Conservation (phyloP, 2,329 filamentous ascomycete species). For the Proliferodiscus dingleyae region DNA sequence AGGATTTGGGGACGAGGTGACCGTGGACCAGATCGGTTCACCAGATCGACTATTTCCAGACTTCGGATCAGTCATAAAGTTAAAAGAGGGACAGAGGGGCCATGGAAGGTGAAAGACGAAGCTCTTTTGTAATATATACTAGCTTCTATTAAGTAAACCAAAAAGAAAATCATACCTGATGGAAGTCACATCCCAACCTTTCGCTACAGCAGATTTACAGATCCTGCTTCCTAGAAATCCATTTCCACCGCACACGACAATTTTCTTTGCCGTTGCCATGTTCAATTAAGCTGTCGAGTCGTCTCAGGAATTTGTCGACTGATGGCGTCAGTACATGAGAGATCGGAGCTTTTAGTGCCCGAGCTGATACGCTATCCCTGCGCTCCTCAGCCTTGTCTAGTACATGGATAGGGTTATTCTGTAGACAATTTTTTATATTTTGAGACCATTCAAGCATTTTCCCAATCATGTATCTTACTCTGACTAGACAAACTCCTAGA, state of each 20-base stretch:
- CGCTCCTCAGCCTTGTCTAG: background rate
- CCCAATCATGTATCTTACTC: no score
- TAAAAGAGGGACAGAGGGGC: no score
- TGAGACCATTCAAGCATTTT: no score
- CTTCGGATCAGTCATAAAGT: no score
- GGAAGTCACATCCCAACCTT: constrained; percentile 89
- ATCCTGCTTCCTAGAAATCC: constrained; percentile 87
- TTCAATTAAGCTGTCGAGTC: constrained; percentile 2
- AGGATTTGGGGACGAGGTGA: constrained; percentile 60
- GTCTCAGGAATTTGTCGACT: background rate
- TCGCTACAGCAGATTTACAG: constrained; percentile 79
- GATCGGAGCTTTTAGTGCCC: no score
- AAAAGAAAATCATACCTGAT: constrained; percentile 63
- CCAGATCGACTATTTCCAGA: constrained; percentile 74
- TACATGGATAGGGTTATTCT: no score
- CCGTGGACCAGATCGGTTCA: constrained; percentile 75
- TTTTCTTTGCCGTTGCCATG: constrained; percentile 52
- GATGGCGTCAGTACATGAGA: constrained; percentile 3
- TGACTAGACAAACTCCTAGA: no score
- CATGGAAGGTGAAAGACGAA: no score
- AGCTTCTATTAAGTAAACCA: no score
- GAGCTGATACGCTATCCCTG: no score
- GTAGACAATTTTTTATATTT: no score
- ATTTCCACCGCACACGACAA: constrained; percentile 90
- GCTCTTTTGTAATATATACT: no score